A percentile compares a stretch with the other conserved stretches of the same genome.
Evolutionary conservation across 345 rosid genomes (phyloP).

Genomic region (Clarkia xantiana): DNA sequence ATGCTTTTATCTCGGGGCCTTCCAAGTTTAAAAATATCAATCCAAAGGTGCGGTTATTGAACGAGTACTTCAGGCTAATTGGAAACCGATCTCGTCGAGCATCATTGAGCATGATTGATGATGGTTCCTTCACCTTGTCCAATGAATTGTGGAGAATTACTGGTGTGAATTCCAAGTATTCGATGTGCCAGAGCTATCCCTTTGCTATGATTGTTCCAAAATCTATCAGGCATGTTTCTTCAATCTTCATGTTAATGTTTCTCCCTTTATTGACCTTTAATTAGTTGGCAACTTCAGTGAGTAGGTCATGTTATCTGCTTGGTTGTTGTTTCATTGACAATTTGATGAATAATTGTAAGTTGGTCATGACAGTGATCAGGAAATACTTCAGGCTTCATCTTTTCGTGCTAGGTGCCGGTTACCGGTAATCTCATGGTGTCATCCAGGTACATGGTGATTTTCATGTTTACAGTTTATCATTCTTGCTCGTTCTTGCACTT

Average conservation of each 20-base stretch:
- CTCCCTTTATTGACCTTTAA: background rate
- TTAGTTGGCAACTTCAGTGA: background rate
- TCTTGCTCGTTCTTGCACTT: slow-evolving; percentile 1
- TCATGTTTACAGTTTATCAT: background rate
- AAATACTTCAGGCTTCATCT: slow-evolving; percentile 66
- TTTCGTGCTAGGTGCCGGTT: slow-evolving; percentile 83
- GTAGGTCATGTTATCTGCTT: no score
- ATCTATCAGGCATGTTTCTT: slow-evolving; percentile 45
- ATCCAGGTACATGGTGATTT: slow-evolving; percentile 47
- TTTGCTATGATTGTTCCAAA: slow-evolving; percentile 84
- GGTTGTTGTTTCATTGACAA: no score
- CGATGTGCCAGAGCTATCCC: slow-evolving; percentile 73
- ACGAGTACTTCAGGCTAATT: slow-evolving; percentile 88
- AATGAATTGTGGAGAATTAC: slow-evolving; percentile 89
- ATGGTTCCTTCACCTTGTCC: slow-evolving; percentile 46
- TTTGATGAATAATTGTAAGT: background rate
- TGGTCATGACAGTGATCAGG: slow-evolving; percentile 55
- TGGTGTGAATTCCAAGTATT: slow-evolving; percentile 47
- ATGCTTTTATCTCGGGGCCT: slow-evolving; percentile 68
- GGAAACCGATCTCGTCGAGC: slow-evolving; percentile 45
- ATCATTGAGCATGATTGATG: slow-evolving; percentile 56
- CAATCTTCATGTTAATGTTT: slow-evolving; percentile 10
- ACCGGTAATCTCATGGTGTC: slow-evolving; percentile 92
- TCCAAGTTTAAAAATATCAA: slow-evolving; percentile 46
- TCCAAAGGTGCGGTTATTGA: slow-evolving; percentile 78